phyloP scores from a whole-genome alignment of 1,284 basidiomycete species.

The Fomitiporia mediterranea region DNA sequence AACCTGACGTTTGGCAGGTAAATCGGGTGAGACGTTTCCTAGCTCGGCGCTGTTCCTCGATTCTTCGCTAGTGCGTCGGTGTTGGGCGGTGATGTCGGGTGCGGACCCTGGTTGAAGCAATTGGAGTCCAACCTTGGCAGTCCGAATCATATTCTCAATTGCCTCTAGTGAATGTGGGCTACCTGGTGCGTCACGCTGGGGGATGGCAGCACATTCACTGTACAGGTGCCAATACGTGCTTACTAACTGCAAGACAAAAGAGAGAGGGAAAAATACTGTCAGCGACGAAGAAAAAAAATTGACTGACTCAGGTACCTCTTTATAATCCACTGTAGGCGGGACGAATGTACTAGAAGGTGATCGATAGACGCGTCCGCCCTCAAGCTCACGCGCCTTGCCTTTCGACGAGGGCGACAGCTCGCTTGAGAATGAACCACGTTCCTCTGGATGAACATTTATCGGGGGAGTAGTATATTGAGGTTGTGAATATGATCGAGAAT shows the following conservation, averaged over 20 bases:
- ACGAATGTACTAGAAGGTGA: conserved; percentile 8
- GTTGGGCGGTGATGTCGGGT: conserved; percentile 23
- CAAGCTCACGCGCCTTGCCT: conserved; percentile 21
- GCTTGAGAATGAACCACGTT: conserved; percentile 7
- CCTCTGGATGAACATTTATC: conserved; percentile 4
- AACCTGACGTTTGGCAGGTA: conserved; percentile 37
- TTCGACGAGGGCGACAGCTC: conserved; percentile 17
- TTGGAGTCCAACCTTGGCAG: conserved; percentile 49
- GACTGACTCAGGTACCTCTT: conserved; percentile 15
- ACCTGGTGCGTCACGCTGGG: conserved; percentile 27
- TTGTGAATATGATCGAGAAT: conserved; percentile 9
- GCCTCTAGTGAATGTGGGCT: conserved; percentile 33
- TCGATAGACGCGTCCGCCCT: conserved; percentile 1
- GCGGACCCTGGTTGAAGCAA: conserved; percentile 40
- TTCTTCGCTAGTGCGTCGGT: conserved; percentile 21
- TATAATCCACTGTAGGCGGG: conserved; percentile 1
- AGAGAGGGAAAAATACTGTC: neutral
- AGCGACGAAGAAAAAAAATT: neutral
- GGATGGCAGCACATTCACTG: conserved; percentile 34
- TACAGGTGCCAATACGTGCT: conserved; percentile 45
- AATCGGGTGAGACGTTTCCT: conserved; percentile 13
- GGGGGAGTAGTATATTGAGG: conserved; percentile 10
- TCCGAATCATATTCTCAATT: conserved; percentile 43
- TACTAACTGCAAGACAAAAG: conserved; percentile 32
- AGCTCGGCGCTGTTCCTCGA: conserved; percentile 11